These are phyloP conservation scores for Suillus tomentosus DNA, from an alignment of 768 basidiomycete species.

Conservation along the genomic window DNA sequence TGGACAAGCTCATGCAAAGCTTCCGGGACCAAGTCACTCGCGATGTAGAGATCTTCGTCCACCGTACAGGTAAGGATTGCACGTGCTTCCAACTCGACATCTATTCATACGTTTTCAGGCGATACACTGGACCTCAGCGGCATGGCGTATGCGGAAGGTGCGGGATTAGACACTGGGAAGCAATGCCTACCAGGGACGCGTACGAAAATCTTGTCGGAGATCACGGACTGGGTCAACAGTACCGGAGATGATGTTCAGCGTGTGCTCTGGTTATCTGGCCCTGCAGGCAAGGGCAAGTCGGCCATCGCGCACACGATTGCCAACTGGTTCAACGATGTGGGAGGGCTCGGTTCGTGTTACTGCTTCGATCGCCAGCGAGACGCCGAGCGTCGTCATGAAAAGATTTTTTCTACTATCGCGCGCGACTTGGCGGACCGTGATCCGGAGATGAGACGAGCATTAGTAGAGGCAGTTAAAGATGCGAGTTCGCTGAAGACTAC, in stretches of 20 bases:
- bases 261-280: not conserved
- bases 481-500: slow-evolving; percentile 2
- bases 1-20: slow-evolving; percentile 3
- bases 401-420: slow-evolving; percentile 17
- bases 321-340: slow-evolving; percentile 7
- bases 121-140: not conserved
- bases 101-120: not conserved
- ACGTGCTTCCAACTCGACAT: not conserved
- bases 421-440: slow-evolving; percentile 9
- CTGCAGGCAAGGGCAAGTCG: not conserved
- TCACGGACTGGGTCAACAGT: slow-evolving; percentile 26
- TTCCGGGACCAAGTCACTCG: not conserved
- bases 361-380: slow-evolving; percentile 10
- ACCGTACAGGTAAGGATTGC: not conserved
- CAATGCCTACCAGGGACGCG: slow-evolving; percentile 25
- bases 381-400: slow-evolving; percentile 10
- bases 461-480: slow-evolving; percentile 1
- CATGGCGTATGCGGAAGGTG: not conserved
- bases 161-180: not conserved
- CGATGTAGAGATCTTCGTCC: not conserved
- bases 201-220: slow-evolving; percentile 26
- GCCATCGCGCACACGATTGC: slow-evolving; percentile 18
- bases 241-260: slow-evolving; percentile 4
- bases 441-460: not conserved
- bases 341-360: slow-evolving; percentile 7